phyloP scores from a whole-genome alignment of 345 rosid genomes.

The Brassica carinata region DNA sequence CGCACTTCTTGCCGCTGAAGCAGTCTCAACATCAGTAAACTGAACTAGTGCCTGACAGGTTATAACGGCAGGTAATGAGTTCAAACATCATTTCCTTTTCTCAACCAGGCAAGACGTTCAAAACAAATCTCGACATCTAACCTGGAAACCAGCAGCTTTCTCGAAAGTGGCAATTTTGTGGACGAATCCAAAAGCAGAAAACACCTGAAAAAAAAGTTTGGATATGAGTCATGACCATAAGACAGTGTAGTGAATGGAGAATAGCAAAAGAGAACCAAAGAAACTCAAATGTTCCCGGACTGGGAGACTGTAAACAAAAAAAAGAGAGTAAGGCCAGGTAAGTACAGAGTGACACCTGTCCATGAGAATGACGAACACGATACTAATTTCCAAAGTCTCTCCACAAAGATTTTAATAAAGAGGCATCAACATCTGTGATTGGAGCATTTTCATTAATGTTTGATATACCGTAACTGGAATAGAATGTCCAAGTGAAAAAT shows the following conservation, averaged over 20 bases:
- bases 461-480: constrained; percentile 19
- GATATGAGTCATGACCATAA: constrained; percentile 22
- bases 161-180: constrained; percentile 98
- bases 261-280: constrained; percentile 20
- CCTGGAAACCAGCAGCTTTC: constrained; percentile 98
- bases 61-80: constrained; percentile 2
- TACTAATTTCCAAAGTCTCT: constrained; percentile 73
- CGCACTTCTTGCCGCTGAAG: constrained; percentile 76
- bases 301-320: constrained; percentile 10
- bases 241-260: neutral
- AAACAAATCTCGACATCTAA: constrained; percentile 35
- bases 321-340: constrained; percentile 39
- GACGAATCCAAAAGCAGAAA: constrained; percentile 97
- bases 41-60: constrained; percentile 84
- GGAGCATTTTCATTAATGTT: constrained; percentile 46
- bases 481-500: neutral
- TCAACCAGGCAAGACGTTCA: constrained; percentile 7
- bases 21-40: constrained; percentile 87
- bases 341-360: constrained; percentile 88
- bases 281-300: constrained; percentile 36
- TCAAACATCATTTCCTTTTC: constrained; percentile 22
- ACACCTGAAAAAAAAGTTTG: constrained; percentile 62
- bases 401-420: constrained; percentile 71
- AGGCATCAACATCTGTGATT: constrained; percentile 69
- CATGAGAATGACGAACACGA: constrained; percentile 65